phyloP scores from a whole-genome alignment of 176 grass and related monocot genomes.

The Bolboschoenus planiculmis region DNA sequence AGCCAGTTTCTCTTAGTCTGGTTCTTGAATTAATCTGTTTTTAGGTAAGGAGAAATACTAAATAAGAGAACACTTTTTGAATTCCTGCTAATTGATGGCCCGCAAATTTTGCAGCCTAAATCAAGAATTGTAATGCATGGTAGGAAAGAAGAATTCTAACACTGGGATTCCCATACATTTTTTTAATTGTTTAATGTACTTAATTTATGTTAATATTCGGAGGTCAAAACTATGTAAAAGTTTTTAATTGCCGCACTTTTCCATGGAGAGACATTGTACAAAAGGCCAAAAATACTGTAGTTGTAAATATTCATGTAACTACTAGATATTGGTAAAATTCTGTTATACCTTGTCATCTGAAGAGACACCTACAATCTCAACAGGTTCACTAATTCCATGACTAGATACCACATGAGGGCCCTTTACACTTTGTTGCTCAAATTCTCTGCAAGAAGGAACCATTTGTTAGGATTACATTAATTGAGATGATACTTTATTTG shows the following conservation, averaged over 20 bases:
- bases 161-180: background rate
- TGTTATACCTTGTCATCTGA: slow-evolving; percentile 82
- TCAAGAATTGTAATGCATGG: background rate
- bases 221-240: background rate
- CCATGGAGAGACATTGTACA: background rate
- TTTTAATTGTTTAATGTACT: background rate
- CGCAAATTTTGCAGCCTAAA: slow-evolving; percentile 3
- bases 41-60: background rate
- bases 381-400: slow-evolving; percentile 51
- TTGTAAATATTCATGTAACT: background rate
- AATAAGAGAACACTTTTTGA: background rate
- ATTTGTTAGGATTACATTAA: slow-evolving; percentile 16
- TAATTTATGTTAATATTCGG: background rate
- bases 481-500: background rate
- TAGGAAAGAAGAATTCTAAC: background rate
- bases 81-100: background rate
- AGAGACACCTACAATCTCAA: slow-evolving; percentile 42
- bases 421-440: slow-evolving; percentile 89
- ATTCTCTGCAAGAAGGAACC: slow-evolving; percentile 57
- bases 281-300: background rate
- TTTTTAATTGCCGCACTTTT: background rate
- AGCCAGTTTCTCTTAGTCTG: slow-evolving; percentile 52
- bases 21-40: slow-evolving; percentile 64
- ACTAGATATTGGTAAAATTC: background rate
- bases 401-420: slow-evolving; percentile 61